phyloP scores from a whole-genome alignment of 2,329 filamentous ascomycete genomes.

The Neofusicoccum sp. region DNA sequence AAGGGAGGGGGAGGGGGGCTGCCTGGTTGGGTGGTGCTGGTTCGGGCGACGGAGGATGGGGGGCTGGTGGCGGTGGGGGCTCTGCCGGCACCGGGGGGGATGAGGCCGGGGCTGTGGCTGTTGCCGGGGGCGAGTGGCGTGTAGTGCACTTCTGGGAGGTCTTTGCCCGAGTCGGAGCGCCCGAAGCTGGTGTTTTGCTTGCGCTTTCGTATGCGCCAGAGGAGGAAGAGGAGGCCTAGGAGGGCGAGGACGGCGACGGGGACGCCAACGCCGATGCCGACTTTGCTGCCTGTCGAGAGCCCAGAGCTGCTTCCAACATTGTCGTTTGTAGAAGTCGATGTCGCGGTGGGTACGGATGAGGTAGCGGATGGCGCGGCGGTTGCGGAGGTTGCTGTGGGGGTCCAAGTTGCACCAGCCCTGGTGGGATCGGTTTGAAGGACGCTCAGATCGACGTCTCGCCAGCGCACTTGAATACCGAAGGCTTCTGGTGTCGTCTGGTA shows the following conservation, averaged over 20 bases:
- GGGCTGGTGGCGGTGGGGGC: not conserved
- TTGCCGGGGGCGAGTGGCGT: not conserved
- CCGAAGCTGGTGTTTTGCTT: not conserved
- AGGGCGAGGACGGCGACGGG: conserved; percentile 60
- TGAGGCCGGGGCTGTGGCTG: not conserved
- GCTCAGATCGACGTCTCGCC: not conserved
- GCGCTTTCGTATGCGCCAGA: not conserved
- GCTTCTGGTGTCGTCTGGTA: not conserved
- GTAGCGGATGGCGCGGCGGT: not conserved
- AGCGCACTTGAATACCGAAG: not conserved
- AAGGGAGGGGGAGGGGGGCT: not conserved
- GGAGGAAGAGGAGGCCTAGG: not conserved
- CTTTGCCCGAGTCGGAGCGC: not conserved
- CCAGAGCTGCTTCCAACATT: not conserved
- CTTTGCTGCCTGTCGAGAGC: conserved; percentile 21
- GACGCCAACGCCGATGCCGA: conserved; percentile 37
- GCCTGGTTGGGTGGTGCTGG: not conserved
- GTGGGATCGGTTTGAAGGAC: not conserved
- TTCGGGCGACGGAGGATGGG: not conserved
- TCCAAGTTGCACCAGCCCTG: not conserved
- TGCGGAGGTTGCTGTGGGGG: not conserved
- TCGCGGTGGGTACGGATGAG: not conserved
- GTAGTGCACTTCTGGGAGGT: not conserved
- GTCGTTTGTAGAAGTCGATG: not conserved
- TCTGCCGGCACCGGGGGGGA: too few relatives aligned